phyloP scores from a whole-genome alignment of 495 filamentous ascomycete species.

The Talaromyces nanjingensis region DNA sequence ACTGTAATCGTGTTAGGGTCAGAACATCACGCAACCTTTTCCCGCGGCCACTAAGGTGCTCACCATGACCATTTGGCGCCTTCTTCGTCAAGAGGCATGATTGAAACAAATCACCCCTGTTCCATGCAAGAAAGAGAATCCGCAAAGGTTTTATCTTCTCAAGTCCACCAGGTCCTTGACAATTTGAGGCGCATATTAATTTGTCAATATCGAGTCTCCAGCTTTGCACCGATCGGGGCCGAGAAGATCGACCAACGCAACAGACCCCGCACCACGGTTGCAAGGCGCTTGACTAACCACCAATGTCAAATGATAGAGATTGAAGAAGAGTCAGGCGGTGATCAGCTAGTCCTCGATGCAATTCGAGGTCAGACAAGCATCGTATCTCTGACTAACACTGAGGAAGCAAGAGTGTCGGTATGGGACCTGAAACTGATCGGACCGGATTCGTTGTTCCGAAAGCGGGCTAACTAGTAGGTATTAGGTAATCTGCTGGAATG shows the following conservation, averaged over 20 bases:
- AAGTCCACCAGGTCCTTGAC: neutral
- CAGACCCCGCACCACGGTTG: neutral
- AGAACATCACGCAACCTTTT: slow-evolving; percentile 2
- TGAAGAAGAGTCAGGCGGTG: neutral
- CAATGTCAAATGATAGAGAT: neutral
- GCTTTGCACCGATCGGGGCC: neutral
- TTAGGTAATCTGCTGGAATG: neutral
- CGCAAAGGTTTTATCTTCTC: neutral
- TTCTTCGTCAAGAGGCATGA: slow-evolving; percentile 43
- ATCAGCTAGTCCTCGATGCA: neutral
- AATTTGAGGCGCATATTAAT: neutral
- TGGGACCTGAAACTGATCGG: neutral
- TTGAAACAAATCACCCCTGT: neutral
- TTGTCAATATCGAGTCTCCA: neutral
- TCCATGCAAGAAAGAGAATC: neutral
- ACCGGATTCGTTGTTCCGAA: neutral
- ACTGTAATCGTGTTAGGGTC: slow-evolving; percentile 32
- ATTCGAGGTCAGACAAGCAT: neutral
- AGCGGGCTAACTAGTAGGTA: neutral
- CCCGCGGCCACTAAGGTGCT: slow-evolving; percentile 7
- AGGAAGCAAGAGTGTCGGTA: neutral
- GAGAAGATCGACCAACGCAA: neutral
- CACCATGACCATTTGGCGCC: slow-evolving; percentile 49
- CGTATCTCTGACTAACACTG: neutral
- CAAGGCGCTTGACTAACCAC: neutral